These are phyloP conservation scores for Zoysia pacifica DNA, from an alignment of 176 grass and related monocot genomes.

Conservation along the genomic window DNA sequence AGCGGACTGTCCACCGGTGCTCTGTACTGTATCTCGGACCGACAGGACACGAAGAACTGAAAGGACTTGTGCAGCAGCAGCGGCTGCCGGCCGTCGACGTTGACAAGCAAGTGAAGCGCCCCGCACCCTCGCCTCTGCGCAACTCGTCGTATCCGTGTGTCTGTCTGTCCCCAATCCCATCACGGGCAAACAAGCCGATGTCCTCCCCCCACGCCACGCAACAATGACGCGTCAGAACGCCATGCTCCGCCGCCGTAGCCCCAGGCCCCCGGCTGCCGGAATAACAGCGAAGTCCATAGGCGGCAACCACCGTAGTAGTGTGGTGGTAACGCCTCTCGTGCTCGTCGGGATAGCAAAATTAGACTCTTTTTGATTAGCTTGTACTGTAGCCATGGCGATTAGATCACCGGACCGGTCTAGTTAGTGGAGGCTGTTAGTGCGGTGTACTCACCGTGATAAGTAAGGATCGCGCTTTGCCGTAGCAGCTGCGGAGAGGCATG, in stretches of 20 bases:
- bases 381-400: no score
- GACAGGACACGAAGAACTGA: not conserved
- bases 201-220: not conserved
- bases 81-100: not conserved
- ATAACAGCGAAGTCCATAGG: not conserved
- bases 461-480: not conserved
- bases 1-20: not conserved
- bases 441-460: no score
- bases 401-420: no score
- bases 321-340: not conserved
- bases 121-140: not conserved
- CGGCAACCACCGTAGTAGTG: not conserved
- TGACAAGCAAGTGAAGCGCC: constrained; percentile 14
- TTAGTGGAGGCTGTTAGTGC: no score
- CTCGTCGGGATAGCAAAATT: not conserved
- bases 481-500: not conserved
- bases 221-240: not conserved
- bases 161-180: not conserved
- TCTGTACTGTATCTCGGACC: not conserved
- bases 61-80: not conserved
- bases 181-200: not conserved
- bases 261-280: not conserved
- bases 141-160: not conserved
- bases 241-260: not conserved
- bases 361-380: not conserved